These are phyloP conservation scores for Reutealis trisperma DNA, from an alignment of 345 rosid genomes.

Conservation along the genomic window DNA sequence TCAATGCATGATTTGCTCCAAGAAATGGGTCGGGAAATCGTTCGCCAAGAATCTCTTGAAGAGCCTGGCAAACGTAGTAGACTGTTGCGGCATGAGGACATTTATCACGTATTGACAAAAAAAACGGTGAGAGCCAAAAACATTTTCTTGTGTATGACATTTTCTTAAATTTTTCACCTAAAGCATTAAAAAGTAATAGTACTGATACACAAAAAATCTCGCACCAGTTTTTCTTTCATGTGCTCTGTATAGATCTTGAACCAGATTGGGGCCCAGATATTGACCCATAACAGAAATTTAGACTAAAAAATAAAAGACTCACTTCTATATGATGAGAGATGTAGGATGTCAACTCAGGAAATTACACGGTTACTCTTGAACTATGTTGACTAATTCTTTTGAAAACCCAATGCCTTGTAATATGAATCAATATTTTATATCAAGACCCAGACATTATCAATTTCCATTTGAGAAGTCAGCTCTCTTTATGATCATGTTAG, in stretches of 20 bases:
- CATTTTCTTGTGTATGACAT: neutral
- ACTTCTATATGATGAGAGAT: no score
- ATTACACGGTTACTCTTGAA: no score
- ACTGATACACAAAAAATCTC: neutral
- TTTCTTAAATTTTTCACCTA: neutral
- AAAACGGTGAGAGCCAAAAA: neutral
- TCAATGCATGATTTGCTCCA: no score
- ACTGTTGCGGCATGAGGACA: conserved; percentile 7
- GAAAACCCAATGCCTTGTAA: neutral
- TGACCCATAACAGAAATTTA: neutral
- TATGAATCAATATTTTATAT: neutral
- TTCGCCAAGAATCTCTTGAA: conserved; percentile 13
- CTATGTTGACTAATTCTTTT: neutral
- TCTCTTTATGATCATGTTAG: neutral
- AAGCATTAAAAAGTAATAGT: neutral
- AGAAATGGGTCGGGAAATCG: conserved; percentile 1
- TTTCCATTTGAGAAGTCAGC: neutral
- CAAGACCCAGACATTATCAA: neutral
- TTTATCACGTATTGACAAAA: conserved; percentile 2
- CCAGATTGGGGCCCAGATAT: neutral
- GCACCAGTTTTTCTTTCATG: neutral
- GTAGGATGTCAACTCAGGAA: no score
- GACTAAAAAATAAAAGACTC: no score
- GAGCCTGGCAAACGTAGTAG: conserved; percentile 25
- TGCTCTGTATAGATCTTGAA: neutral